A percentile compares a stretch with the other conserved stretches of the same genome.
phyloP scores from a whole-genome alignment of 306 rosid species.

The Rosa multiflora region DNA sequence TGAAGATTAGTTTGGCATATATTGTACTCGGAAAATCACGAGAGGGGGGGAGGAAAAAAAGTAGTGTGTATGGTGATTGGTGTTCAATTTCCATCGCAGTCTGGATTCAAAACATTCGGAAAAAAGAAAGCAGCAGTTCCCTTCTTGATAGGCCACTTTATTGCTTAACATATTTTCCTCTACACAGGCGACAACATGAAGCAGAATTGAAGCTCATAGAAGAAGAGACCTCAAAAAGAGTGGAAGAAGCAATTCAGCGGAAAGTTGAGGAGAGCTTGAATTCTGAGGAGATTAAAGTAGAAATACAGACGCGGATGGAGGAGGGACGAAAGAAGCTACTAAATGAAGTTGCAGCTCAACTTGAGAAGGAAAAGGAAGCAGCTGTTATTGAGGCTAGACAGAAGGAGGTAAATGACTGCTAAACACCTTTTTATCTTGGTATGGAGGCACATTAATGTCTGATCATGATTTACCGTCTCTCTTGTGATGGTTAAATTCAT shows the following conservation, averaged over 20 bases:
- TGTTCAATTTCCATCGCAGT: constrained; percentile 24
- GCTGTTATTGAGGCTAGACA: constrained; percentile 76
- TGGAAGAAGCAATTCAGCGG: constrained; percentile 72
- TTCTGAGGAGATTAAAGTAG: constrained; percentile 59
- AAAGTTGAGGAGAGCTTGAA: constrained; percentile 76
- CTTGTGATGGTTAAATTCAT: background rate
- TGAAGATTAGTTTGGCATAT: constrained; percentile 85
- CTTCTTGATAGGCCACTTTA: constrained; percentile 38
- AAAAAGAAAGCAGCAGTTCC: constrained; percentile 26
- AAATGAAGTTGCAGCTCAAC: constrained; percentile 75
- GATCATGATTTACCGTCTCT: background rate
- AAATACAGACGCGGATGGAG: constrained; percentile 64
- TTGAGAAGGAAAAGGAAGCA: constrained; percentile 86
- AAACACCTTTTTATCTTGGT: background rate
- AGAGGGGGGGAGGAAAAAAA: constrained; percentile 11
- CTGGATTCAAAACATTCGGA: constrained; percentile 33
- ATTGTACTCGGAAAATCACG: constrained; percentile 43
- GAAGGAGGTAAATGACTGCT: constrained; percentile 64
- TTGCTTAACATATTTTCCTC: constrained; percentile 36
- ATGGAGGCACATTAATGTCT: background rate
- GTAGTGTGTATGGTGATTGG: constrained; percentile 33
- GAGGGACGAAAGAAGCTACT: constrained; percentile 67
- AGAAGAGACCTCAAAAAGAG: constrained; percentile 77
- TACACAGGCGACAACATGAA: constrained; percentile 63
- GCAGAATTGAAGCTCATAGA: constrained; percentile 70